Conservation (phyloP, 2,329 filamentous ascomycete species). For the Fusarium sp. region DNA sequence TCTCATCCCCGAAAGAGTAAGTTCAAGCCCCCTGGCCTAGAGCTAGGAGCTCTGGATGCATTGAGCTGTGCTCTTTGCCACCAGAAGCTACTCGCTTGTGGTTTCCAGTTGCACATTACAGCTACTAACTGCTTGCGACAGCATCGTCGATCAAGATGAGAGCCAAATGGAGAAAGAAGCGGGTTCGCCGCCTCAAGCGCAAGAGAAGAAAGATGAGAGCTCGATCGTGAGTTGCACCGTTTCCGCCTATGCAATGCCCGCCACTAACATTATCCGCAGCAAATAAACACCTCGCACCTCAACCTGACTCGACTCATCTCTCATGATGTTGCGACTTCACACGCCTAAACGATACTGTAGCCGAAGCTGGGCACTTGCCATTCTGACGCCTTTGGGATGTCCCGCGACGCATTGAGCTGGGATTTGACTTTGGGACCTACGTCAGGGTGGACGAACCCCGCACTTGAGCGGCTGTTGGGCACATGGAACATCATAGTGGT, state of each 20-base stretch:
- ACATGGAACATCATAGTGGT: conserved; percentile 45
- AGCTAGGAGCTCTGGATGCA: conserved; percentile 17
- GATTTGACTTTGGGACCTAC: conserved; percentile 44
- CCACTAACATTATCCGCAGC: conserved; percentile 56
- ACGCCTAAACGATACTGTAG: conserved; percentile 44
- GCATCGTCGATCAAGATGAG: conserved; percentile 69
- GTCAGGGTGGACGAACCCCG: conserved; percentile 44
- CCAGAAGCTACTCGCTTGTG: conserved; percentile 13
- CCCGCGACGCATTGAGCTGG: conserved; percentile 34
- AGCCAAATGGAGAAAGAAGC: conserved; percentile 99
- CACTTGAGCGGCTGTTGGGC: conserved; percentile 44
- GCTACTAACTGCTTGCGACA: conserved; percentile 39
- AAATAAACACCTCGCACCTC: conserved; percentile 73
- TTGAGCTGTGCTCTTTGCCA: conserved; percentile 23
- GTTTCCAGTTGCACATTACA: conserved; percentile 2
- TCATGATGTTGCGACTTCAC: conserved; percentile 51
- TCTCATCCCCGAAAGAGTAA: conserved; percentile 58
- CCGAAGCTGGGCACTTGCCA: conserved; percentile 40
- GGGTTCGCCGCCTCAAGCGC: conserved; percentile 97
- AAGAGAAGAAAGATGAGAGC: conserved; percentile 99
- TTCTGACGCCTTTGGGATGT: conserved; percentile 31
- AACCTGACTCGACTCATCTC: conserved; percentile 63
- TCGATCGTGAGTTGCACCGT: conserved; percentile 76
- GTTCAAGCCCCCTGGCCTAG: conserved; percentile 25
- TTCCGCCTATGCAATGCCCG: conserved; percentile 9